Conservation (phyloP, 495 filamentous ascomycete genomes). For the Penicillium silybi region DNA sequence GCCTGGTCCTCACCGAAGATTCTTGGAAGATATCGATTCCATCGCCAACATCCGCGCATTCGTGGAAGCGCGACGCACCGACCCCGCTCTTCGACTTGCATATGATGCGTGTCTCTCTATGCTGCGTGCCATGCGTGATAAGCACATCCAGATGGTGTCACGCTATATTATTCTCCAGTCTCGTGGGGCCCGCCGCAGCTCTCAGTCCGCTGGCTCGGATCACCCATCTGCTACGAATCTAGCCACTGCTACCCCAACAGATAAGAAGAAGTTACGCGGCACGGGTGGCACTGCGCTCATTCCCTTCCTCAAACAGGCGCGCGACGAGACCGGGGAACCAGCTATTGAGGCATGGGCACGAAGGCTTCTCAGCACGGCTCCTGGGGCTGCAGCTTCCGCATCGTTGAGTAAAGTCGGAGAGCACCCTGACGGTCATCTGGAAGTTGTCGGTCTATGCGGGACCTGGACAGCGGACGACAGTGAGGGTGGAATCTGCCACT, state of each 20-base stretch:
- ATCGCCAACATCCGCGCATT: slow-evolving; percentile 89
- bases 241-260: slow-evolving; percentile 49
- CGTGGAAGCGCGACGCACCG: slow-evolving; percentile 59
- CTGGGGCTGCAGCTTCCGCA: slow-evolving; percentile 33
- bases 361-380: slow-evolving; percentile 62
- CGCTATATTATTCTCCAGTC: slow-evolving; percentile 84
- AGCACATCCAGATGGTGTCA: slow-evolving; percentile 93
- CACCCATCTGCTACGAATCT: slow-evolving; percentile 56
- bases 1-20: slow-evolving; percentile 87
- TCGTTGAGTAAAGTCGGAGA: slow-evolving; percentile 66
- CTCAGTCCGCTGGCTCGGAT: slow-evolving; percentile 43
- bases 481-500: slow-evolving; percentile 71
- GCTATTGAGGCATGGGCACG: slow-evolving; percentile 80
- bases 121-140: slow-evolving; percentile 84
- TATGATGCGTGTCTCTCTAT: slow-evolving; percentile 91
- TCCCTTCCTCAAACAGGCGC: slow-evolving; percentile 89
- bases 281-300: slow-evolving; percentile 92
- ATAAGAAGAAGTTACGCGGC: slow-evolving; percentile 66
- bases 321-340: slow-evolving; percentile 92
- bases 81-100: slow-evolving; percentile 67
- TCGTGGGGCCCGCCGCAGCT: slow-evolving; percentile 43
- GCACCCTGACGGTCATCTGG: slow-evolving; percentile 55
- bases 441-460: slow-evolving; percentile 75
- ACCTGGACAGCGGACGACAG: slow-evolving; percentile 83
- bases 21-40: slow-evolving; percentile 71